Evolutionary conservation across 2,329 filamentous ascomycete genomes (phyloP), one percentile per base, ranked within the genome.

Genomic region (Ascochyta fabae): DNA sequence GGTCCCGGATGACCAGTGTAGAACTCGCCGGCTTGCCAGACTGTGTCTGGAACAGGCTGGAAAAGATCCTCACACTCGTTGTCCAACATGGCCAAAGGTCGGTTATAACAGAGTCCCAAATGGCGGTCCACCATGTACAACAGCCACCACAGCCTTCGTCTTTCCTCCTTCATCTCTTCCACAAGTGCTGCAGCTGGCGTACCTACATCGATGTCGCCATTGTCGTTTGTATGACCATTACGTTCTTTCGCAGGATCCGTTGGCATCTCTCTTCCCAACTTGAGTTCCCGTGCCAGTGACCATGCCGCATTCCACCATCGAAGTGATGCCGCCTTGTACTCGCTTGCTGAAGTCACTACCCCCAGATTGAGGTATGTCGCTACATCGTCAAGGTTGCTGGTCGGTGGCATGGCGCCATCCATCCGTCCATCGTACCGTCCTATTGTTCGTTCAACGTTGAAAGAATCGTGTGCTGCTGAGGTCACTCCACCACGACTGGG

Each of bases 261-360:
- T 1, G 91, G 90, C 35, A 96, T 78, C 76, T 97, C 93, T 53
- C 91, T 86, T 36, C 92, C 91, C 6, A 97, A 82, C 76, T 94
- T 95, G 47, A 96, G 80, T 75, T 96, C 92, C 64, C 92, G 85
- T 12, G 92, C 92, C 47, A 97, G 81, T 31, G 92, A 92, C 92
- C 92, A 97, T 6, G 93, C 93, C 2, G 91, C 90, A 69, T 95
- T 96, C 93, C 93, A 97, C 93, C 93, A 97, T 50, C 92, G 83
- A 66, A 96, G 81, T 68, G 92, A 96, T 15, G 92, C 92, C 13
- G 91, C 91, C 73, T 96, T 96, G 78, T 96, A 95, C 75, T 96
- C 93, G 71, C 91, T 96, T 9, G 93, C 92, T 16, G 92, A 96
- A 3, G 96, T 90, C 3, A 96, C 92, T 2, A 91, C 95, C 7